Base-by-base conservation (phyloP, 2,329 filamentous ascomycete genomes). In the Proliferodiscus dingleyae region DNA sequence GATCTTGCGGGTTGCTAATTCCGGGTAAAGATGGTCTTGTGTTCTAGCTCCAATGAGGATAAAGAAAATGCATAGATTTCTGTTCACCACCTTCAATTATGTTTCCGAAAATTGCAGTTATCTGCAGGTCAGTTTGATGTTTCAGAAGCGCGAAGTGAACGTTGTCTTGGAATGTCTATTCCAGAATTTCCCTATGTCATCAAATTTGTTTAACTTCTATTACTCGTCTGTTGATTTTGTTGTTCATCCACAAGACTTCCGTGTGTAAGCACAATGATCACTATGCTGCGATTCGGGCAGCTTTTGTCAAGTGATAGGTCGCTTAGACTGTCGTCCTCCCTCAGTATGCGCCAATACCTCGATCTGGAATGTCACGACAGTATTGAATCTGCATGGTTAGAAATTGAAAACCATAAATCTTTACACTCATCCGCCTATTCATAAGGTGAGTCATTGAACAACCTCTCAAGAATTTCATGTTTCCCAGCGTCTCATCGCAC, bases 1-100 rank as follows among this genome's bases (percentile, higher is more conserved):
- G 37, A n/a, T n/a, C n/a, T n/a, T 29, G 42, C 28, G 38, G 46
- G 32, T 30, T 40, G 41, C 16, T 18, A 33, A 18, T 41, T 22
- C 18, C 34, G 18, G 29, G 33, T 32, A 41, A 21, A 28, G 29
- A n/a, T 15, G 34, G 9, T 32, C n/a, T 9, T n/a, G 29, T 32
- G n/a, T 21, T 21, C 21, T 19, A 19, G 23, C 18, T 19, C 23
- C 19, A 13, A 13, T 10, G 19, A 5, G 10, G 10, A 21, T 37
- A 19, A 21, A 16, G 19, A 37, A 22, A 18, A 37, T 22, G 15
- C 11, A 13, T 37, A 37, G 19, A 37, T 23, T 22, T 37, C 10
- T 24, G 19, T 37, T 37, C 19, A 37, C 23, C 23, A 5, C 23
- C 34, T 16, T 21, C 7, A 15, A 10, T 37, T 37, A 21, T 22